Base-by-base conservation (phyloP, 164 flowering plant species). In the Vitis rotundifolia region DNA sequence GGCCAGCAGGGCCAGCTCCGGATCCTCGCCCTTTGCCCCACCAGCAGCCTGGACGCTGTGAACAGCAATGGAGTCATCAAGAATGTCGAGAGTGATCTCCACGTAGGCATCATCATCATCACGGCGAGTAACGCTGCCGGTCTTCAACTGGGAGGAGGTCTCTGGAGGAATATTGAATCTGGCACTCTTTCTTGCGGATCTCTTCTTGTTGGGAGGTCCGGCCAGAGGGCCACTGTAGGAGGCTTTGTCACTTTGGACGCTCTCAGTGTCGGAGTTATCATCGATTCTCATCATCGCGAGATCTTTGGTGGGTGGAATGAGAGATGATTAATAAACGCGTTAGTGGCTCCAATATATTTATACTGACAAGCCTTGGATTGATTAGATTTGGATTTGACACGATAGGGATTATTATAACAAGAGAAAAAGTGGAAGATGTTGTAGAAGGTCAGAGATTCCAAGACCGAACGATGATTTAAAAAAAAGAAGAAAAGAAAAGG, bases 61-160 rank as follows among this genome's bases (percentile, higher is more conserved):
- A 11, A 89, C 87, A 1, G 86, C 91, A 5, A 87, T 87, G 0
- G 87, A 77, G 57, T 89, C 91, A 5, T 84, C 88, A 1, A 80
- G 80, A 44, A 89, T 84, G 67, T 87, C 90, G 37, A 89, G 80
- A 0, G 94, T 89, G 68, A 89, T 86, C 80, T 87, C 90, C 8
- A 87, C 86, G 67, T 85, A 89, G 12, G 58, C 78, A 0, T 85
- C 86, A 9, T 80, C 80, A 12, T 68, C 68, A 12, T 22, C 49
- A 11, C 16, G 64, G 49, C n/a, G 28, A 53, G 26, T 69, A 37
- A 68, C 60, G 11, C 48, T 31, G 47, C 68, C 29, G 63, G 5
- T 13, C 9, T 75, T 64, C 15, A 49, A 49, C 18, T 18, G 47
- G 49, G 16, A 11, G 11, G 79, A 15, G 14, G 59, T 19, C 13